Evolutionary conservation across 495 filamentous ascomycete species (phyloP).

Genomic region (Tetracladium marchalianum): DNA sequence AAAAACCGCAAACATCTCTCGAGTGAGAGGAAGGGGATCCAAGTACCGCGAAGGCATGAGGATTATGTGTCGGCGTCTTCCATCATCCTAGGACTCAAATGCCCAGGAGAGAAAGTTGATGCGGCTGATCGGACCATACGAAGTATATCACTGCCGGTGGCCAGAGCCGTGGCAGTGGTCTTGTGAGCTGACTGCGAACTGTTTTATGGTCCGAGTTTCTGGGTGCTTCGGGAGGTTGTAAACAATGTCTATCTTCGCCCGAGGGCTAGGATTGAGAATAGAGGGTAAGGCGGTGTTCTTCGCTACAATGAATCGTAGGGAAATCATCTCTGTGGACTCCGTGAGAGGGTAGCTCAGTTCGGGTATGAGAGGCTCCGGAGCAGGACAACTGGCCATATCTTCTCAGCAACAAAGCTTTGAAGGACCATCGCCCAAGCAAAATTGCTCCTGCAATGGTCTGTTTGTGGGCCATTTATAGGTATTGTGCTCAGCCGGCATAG

Average conservation of each 20-base stretch:
- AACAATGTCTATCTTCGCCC: slow-evolving; percentile 21
- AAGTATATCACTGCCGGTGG: slow-evolving; percentile 29
- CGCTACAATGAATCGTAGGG: slow-evolving; percentile 13
- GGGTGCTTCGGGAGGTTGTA: slow-evolving; percentile 32
- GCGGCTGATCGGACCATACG: slow-evolving; percentile 39
- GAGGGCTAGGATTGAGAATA: too few relatives aligned
- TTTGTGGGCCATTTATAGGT: slow-evolving; percentile 17
- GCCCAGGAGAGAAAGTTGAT: slow-evolving; percentile 61
- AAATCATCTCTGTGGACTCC: slow-evolving; percentile 14
- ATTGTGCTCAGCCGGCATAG: slow-evolving; percentile 17
- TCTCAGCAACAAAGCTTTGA: slow-evolving; percentile 6
- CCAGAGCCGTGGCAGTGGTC: slow-evolving; percentile 43
- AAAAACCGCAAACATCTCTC: slow-evolving; percentile 56
- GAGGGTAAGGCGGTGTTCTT: slow-evolving; percentile 20
- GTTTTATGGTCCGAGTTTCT: slow-evolving; percentile 17
- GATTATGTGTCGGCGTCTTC: slow-evolving; percentile 50
- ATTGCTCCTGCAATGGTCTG: slow-evolving; percentile 19
- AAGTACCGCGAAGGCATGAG: slow-evolving; percentile 22
- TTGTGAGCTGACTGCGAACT: slow-evolving; percentile 28
- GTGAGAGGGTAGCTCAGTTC: slow-evolving; percentile 4
- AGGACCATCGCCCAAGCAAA: slow-evolving; percentile 8
- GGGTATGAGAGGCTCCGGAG: slow-evolving; percentile 14
- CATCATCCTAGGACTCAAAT: slow-evolving; percentile 37
- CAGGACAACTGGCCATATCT: slow-evolving; percentile 17
- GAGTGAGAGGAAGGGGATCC: slow-evolving; percentile 25